Base-by-base conservation (phyloP, 495 filamentous ascomycete genomes). In the Evansstolkia leycettana region DNA sequence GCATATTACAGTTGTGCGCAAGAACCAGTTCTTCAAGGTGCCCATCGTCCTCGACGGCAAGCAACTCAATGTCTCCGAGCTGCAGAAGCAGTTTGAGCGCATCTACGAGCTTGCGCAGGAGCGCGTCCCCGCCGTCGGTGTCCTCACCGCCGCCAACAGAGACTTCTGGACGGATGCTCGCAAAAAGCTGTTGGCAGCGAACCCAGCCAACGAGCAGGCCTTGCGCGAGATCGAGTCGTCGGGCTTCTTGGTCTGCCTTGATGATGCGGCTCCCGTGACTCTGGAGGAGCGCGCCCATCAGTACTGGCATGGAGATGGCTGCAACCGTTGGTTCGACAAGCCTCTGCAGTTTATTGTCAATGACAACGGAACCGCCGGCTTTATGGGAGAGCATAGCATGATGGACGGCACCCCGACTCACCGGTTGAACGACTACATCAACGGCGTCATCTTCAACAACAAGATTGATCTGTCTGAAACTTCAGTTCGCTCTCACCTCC, bases 351-450 rank as follows among this genome's bases (percentile, higher is more conserved):
- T 99, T 61, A 89, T 99, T 51, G 53, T 99, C 62, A 95, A 94
- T 60, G 88, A 96, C 50, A 99, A 99, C 60, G 92, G 87, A 45
- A 92, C 90, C 11, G 82, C 92, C 16, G 92, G 92, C 40, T 99
- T 99, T 71, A 85, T 83, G 67, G 92, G 92, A 51, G 92, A 99
- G 69, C 92, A 99, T 69, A 87, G 80, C 61, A 96, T 99, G 92
- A 99, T 99, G 92, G 92, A 99, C 56, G 92, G 92, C 38, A 99
- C 89, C 17, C 86, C 92, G 1, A 99, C 92, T 9, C 88, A 96
- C 59, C 77, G 92, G 2, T 73, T 99, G 19, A 96, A 93, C 57
- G 90, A 99, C 70, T 84, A 83, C 54, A 70, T 87, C 58, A 90
- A 88, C 68, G 73, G 75, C 50, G 64, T 85, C 47, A 94, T 95